Evolutionary conservation across 73 alveolate species (phyloP).

Genomic region (Paraurostyla sp.): DNA sequence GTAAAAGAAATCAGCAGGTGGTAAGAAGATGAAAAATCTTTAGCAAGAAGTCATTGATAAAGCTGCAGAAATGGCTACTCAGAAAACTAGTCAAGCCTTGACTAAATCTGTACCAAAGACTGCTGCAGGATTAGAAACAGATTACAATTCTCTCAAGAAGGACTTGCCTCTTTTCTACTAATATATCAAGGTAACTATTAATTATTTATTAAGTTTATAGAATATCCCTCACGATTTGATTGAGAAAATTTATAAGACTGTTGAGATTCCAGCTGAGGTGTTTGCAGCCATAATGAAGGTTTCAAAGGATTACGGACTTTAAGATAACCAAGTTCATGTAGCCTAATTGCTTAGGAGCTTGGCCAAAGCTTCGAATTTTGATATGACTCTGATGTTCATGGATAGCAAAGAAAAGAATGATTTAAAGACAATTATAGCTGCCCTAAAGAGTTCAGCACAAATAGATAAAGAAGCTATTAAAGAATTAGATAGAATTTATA

Average conservation of each 20-base stretch:
- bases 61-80: conserved; percentile 60
- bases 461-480: background rate
- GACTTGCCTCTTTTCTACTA: conserved; percentile 28
- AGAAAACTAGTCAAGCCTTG: conserved; percentile 26
- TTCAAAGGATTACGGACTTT: background rate
- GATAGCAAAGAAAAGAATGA: conserved; percentile 55
- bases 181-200: background rate
- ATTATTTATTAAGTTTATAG: background rate
- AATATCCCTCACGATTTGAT: conserved; percentile 21
- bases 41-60: conserved; percentile 47
- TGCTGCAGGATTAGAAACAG: conserved; percentile 62
- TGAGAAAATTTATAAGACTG: conserved; percentile 22
- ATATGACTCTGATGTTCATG: conserved; percentile 66
- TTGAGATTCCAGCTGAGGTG: conserved; percentile 49
- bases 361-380: conserved; percentile 43
- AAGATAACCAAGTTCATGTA: background rate
- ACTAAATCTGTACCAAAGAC: conserved; percentile 30
- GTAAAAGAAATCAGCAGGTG: background rate
- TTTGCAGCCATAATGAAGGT: conserved; percentile 43
- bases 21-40: conserved; percentile 13
- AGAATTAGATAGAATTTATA: background rate
- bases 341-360: conserved; percentile 20
- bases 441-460: background rate
- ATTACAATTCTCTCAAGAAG: conserved; percentile 51
- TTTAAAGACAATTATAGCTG: conserved; percentile 5